Evolutionary conservation across 2,329 filamentous ascomycete genomes (phyloP).

Genomic region (Pyrenochaeta sp.): DNA sequence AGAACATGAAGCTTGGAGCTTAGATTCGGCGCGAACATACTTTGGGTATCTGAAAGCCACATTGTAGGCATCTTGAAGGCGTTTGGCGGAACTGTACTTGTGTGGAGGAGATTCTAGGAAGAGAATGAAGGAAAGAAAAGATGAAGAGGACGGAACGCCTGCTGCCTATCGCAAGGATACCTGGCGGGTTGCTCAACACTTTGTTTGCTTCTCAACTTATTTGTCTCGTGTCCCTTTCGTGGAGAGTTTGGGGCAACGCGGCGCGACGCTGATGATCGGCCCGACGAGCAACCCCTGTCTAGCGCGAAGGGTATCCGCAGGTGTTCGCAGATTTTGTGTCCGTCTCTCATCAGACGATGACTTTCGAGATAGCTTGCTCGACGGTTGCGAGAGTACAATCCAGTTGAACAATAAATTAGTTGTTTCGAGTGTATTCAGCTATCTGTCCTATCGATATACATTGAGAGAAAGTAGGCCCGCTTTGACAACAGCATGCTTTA

Average conservation of each 20-base stretch:
- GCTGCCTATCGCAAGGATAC: conserved; percentile 8
- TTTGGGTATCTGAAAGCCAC: conserved; percentile 96
- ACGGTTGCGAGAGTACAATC: too few relatives aligned
- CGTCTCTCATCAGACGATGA: too few relatives aligned
- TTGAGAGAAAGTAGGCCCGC: conserved; percentile 46
- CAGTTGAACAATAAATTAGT: conserved; percentile 11
- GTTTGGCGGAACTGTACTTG: neutral
- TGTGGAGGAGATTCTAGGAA: neutral
- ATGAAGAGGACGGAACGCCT: neutral
- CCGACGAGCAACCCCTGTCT: conserved; percentile 27
- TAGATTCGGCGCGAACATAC: conserved; percentile 67
- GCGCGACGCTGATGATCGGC: conserved; percentile 15
- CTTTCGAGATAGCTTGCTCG: too few relatives aligned
- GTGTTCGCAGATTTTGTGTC: conserved; percentile 28
- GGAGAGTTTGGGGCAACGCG: conserved; percentile 22
- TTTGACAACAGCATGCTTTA: conserved; percentile 60
- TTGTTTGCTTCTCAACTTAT: conserved; percentile 13
- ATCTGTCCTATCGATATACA: conserved; percentile 4
- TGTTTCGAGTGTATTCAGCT: conserved; percentile 13
- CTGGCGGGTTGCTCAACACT: too few relatives aligned
- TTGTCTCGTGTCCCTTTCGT: conserved; percentile 42
- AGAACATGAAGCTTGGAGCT: neutral
- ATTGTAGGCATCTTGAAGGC: conserved; percentile 73
- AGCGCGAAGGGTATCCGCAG: conserved; percentile 24
- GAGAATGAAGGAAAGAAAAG: neutral